Evolutionary conservation across 371 early-diverging fungal genomes (phyloP).

Genomic region (Rhizopus sp.): DNA sequence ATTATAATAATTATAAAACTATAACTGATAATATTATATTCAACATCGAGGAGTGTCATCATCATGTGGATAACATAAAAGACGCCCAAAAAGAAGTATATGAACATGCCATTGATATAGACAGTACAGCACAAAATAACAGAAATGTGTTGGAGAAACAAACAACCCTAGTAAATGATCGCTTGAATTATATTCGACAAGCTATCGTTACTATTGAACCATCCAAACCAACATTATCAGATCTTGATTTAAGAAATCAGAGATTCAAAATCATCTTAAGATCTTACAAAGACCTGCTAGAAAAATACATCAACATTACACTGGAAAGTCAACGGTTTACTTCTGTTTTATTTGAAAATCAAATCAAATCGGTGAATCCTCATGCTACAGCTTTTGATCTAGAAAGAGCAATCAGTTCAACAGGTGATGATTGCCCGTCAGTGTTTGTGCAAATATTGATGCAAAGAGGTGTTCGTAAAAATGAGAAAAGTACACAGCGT

Average conservation of each 20-base stretch:
- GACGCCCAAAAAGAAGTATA: constrained; percentile 12
- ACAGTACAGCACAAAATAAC: constrained; percentile 2
- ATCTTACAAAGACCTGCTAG: constrained; percentile 16
- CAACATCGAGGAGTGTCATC: constrained; percentile 12
- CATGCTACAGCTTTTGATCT: constrained; percentile 20
- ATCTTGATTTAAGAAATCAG: constrained; percentile 20
- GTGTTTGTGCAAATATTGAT: constrained; percentile 24
- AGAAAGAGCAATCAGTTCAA: constrained; percentile 18
- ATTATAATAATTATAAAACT: constrained; percentile 3
- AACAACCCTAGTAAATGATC: not conserved
- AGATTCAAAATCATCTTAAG: constrained; percentile 10
- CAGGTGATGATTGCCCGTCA: constrained; percentile 15
- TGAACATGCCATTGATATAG: constrained; percentile 7
- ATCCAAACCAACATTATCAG: constrained; percentile 17
- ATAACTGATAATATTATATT: constrained; percentile 5
- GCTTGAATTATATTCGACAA: constrained; percentile 7
- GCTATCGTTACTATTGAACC: constrained; percentile 13
- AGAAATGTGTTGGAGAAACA: constrained; percentile 2
- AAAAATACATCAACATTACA: constrained; percentile 17
- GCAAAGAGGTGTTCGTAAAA: constrained; percentile 16
- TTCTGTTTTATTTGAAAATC: constrained; percentile 14
- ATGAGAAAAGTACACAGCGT: constrained; percentile 10
- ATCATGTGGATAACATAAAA: constrained; percentile 8
- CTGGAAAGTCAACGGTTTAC: constrained; percentile 19
- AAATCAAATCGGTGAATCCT: constrained; percentile 21